A percentile compares a stretch with the other conserved stretches of the same genome.
phyloP scores from a whole-genome alignment of 768 basidiomycete genomes.

The Cystofilobasidium ferigula region DNA sequence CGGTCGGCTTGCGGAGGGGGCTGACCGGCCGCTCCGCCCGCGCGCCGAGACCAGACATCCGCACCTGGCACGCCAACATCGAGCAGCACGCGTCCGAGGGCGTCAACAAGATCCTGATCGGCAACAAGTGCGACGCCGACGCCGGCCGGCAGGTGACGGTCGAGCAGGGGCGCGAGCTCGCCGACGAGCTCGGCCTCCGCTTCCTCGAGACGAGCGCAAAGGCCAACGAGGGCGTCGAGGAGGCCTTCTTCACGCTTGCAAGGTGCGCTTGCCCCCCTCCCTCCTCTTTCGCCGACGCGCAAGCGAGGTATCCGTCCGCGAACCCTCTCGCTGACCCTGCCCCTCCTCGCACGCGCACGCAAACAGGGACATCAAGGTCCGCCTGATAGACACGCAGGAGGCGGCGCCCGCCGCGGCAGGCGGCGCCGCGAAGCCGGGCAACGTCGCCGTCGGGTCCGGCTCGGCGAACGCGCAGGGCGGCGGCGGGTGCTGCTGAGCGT shows the following conservation, averaged over 20 bases:
- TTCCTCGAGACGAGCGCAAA: constrained; percentile 99
- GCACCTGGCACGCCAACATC: constrained; percentile 94
- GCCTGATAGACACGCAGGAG: constrained; percentile 72
- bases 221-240: constrained; percentile 92
- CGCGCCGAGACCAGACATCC: constrained; percentile 59
- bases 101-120: constrained; percentile 97
- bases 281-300: neutral
- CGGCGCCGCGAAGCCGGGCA: neutral
- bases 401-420: constrained; percentile 4
- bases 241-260: constrained; percentile 94
- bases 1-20: neutral
- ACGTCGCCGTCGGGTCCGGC: constrained; percentile 18
- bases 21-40: too few relatives aligned
- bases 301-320: neutral
- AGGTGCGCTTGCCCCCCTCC: constrained; percentile 48
- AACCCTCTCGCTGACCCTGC: neutral
- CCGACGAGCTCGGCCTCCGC: constrained; percentile 82
- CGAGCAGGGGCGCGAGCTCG: constrained; percentile 83
- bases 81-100: constrained; percentile 98
- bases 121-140: constrained; percentile 96
- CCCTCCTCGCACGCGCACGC: neutral
- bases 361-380: constrained; percentile 85
- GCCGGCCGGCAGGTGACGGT: constrained; percentile 74
- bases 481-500: constrained; percentile 19
- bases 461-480: neutral